phyloP scores from a whole-genome alignment of 2,329 filamentous ascomycete species.

The Colletotrichum graminicola region DNA sequence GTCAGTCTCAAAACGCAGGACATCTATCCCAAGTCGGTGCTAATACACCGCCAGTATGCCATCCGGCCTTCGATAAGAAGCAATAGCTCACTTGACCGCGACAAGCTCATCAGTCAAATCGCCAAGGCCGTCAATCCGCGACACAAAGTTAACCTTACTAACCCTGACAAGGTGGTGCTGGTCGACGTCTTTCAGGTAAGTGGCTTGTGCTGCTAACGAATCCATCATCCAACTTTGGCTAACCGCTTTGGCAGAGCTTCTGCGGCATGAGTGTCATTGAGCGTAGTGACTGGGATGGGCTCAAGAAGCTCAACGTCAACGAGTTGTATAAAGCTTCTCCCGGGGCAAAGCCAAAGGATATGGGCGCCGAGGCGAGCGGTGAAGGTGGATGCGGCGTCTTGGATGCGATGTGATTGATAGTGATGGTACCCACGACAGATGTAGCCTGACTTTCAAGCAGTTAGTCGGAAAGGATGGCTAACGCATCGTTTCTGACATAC shows the following conservation, averaged over 20 bases:
- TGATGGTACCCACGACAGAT: background rate
- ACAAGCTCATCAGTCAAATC: constrained; percentile 77
- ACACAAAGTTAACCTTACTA: constrained; percentile 82
- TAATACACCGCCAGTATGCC: constrained; percentile 72
- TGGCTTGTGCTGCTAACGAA: constrained; percentile 15
- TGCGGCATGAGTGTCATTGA: constrained; percentile 85
- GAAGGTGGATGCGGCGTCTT: background rate
- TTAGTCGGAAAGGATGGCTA: background rate
- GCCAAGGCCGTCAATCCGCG: constrained; percentile 73
- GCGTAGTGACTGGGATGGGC: constrained; percentile 74
- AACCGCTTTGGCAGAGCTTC: constrained; percentile 66
- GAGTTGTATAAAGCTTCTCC: constrained; percentile 70
- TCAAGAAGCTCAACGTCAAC: constrained; percentile 83
- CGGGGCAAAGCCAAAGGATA: constrained; percentile 12
- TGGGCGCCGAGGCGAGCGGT: background rate
- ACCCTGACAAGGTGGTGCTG: constrained; percentile 82
- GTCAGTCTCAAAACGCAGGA: constrained; percentile 52
- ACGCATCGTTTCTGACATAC: background rate
- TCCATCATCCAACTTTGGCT: constrained; percentile 7
- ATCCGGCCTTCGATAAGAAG: constrained; percentile 84
- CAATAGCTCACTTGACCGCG: constrained; percentile 76
- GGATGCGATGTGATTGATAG: background rate
- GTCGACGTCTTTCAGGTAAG: constrained; percentile 84
- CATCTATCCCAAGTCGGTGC: background rate
- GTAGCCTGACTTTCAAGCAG: background rate